These are phyloP conservation scores for Raphanus hybrid DNA, from an alignment of 441 rosid species.

Conservation along the genomic window DNA sequence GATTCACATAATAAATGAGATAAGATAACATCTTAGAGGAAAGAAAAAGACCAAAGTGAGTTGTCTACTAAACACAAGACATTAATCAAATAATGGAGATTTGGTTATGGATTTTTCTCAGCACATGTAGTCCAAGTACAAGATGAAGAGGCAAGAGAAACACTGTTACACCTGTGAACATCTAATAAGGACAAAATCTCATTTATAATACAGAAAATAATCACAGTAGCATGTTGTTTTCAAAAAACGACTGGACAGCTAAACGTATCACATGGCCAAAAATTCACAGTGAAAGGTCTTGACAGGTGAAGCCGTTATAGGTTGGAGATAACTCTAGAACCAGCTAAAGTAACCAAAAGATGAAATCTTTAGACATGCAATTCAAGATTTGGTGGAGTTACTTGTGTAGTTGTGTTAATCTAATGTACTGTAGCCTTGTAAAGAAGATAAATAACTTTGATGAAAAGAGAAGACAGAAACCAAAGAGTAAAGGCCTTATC, in stretches of 20 bases:
- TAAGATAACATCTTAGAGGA: constrained; percentile 14
- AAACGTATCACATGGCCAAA: constrained; percentile 34
- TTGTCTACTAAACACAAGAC: constrained; percentile 34
- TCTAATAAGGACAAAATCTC: constrained; percentile 41
- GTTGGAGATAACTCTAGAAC: constrained; percentile 23
- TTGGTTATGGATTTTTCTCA: constrained; percentile 20
- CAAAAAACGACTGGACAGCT: constrained; percentile 46
- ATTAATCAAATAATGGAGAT: constrained; percentile 31
- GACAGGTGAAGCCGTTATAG: constrained; percentile 28
- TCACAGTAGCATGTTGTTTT: constrained; percentile 32
- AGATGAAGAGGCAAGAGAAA: constrained; percentile 36
- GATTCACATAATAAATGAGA: constrained; percentile 39
- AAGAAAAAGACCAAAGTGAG: constrained; percentile 16
- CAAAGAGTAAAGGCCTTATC: constrained; percentile 29
- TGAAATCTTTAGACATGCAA: constrained; percentile 20
- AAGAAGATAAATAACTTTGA: constrained; percentile 19
- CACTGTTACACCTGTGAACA: constrained; percentile 47
- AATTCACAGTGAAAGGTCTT: constrained; percentile 34
- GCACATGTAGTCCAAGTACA: constrained; percentile 33
- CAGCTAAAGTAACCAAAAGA: constrained; percentile 14
- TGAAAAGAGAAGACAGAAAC: constrained; percentile 7
- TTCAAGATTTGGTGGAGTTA: constrained; percentile 19
- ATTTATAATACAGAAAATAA: constrained; percentile 36
- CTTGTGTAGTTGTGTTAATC: too few relatives aligned
- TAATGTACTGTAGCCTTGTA: neutral